Percentiles rank a stretch among this genome's conserved stretches.
phyloP scores from a whole-genome alignment of 768 basidiomycete species.

The Neoboletus subvelutipes region DNA sequence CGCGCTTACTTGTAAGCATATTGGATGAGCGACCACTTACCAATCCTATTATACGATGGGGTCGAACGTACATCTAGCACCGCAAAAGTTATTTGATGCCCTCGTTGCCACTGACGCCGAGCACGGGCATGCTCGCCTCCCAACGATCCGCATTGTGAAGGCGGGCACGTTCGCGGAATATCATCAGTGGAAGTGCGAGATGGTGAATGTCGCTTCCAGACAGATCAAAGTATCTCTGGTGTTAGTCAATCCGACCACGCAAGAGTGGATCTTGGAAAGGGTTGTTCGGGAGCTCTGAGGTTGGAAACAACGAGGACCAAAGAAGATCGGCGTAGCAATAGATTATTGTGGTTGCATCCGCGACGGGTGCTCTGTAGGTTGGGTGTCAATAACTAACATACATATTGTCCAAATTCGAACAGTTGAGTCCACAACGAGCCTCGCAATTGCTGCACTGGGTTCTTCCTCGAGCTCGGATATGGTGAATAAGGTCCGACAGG shows the following conservation, averaged over 20 bases:
- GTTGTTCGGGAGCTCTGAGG: constrained; percentile 16
- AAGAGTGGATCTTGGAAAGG: constrained; percentile 21
- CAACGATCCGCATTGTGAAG: constrained; percentile 24
- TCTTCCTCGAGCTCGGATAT: neutral
- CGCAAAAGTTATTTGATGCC: constrained; percentile 9
- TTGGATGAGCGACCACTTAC: neutral
- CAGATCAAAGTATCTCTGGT: constrained; percentile 21
- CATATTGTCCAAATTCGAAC: no score
- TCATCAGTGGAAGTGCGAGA: constrained; percentile 12
- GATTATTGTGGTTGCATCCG: neutral
- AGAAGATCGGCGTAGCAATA: neutral
- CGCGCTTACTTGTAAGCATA: no score
- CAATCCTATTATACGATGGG: neutral
- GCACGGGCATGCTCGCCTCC: constrained; percentile 1
- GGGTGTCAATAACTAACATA: no score
- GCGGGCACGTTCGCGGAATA: constrained; percentile 21
- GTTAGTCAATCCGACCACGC: neutral
- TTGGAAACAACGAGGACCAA: neutral
- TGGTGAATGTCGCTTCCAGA: neutral
- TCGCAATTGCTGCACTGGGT: neutral
- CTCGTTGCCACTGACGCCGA: neutral
- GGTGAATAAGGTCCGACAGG: no score
- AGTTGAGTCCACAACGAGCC: neutral
- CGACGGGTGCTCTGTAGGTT: no score
- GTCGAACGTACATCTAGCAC: neutral